Conservation (phyloP, 2,329 filamentous ascomycete genomes). For the Corinectria fuckeliana region DNA sequence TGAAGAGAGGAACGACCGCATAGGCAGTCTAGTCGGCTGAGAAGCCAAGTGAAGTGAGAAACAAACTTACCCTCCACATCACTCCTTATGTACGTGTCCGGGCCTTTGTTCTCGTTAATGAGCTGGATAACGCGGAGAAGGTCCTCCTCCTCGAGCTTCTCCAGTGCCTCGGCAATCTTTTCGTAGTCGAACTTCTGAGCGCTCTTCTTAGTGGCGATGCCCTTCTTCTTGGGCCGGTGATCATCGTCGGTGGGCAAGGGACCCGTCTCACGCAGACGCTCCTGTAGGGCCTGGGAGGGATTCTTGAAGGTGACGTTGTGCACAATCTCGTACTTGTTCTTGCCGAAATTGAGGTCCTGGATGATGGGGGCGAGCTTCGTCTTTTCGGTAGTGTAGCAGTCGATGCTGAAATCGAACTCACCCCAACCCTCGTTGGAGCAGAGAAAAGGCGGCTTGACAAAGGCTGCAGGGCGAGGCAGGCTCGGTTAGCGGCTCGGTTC, state of each 20-base stretch:
- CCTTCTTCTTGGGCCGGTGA: slow-evolving; percentile 64
- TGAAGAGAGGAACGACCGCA: not conserved
- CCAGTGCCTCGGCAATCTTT: slow-evolving; percentile 90
- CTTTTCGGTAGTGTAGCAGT: slow-evolving; percentile 84
- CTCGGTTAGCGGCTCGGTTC: slow-evolving; percentile 22
- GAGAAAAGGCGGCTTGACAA: slow-evolving; percentile 84
- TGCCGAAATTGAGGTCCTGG: slow-evolving; percentile 92
- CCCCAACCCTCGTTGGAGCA: slow-evolving; percentile 97
- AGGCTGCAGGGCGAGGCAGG: slow-evolving; percentile 56
- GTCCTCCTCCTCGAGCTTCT: slow-evolving; percentile 91
- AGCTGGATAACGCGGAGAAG: slow-evolving; percentile 94
- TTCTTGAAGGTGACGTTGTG: slow-evolving; percentile 90
- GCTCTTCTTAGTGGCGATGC: slow-evolving; percentile 77
- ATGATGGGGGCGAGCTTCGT: slow-evolving; percentile 75
- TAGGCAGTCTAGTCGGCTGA: not conserved
- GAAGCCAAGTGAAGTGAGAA: slow-evolving; percentile 5
- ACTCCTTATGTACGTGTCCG: slow-evolving; percentile 95
- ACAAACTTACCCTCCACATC: slow-evolving; percentile 84
- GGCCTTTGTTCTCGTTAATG: slow-evolving; percentile 95
- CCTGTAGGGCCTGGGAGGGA: slow-evolving; percentile 84
- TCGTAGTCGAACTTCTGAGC: slow-evolving; percentile 83
- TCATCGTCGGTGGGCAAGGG: slow-evolving; percentile 80
- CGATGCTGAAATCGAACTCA: slow-evolving; percentile 94
- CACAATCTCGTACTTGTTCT: slow-evolving; percentile 80
- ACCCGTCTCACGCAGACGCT: slow-evolving; percentile 81